Conservation (phyloP, 192 early-diverging fungal genomes). For the Coemansia sp. region DNA sequence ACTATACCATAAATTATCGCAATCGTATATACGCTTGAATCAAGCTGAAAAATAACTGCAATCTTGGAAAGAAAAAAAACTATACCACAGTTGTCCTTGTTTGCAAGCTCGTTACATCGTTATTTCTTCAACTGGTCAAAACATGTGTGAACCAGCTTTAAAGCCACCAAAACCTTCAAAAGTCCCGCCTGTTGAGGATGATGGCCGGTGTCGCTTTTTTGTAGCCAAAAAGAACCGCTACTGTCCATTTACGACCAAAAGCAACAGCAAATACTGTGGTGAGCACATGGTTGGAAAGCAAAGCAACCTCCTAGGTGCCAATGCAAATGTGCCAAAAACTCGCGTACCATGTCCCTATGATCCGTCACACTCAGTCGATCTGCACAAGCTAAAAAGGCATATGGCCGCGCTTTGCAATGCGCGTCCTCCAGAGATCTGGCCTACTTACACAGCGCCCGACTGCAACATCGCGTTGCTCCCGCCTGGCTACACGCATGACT, state of each 20-base stretch:
- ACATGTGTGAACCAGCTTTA: too few species aligned
- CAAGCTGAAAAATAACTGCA: too few species aligned
- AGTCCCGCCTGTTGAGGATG: too few species aligned
- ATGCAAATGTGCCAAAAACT: slow-evolving; percentile 2
- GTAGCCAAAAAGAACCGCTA: slow-evolving; percentile 59
- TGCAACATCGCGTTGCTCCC: slow-evolving; percentile 37
- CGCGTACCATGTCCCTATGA: slow-evolving; percentile 77
- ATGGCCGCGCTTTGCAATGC: slow-evolving; percentile 64
- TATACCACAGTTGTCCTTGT: too few species aligned
- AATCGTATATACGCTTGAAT: too few species aligned
- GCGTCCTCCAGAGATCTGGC: slow-evolving; percentile 50
- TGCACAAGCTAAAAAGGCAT: slow-evolving; percentile 59
- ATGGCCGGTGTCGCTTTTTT: too few species aligned
- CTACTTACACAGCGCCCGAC: slow-evolving; percentile 40
- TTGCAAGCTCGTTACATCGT: too few species aligned
- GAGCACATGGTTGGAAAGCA: slow-evolving; percentile 56
- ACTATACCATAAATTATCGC: too few species aligned
- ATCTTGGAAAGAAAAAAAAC: too few species aligned
- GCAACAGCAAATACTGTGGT: slow-evolving; percentile 63
- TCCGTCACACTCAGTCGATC: slow-evolving; percentile 62
- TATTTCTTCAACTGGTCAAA: too few species aligned
- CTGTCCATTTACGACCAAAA: slow-evolving; percentile 62
- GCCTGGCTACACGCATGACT: slow-evolving; percentile 6
- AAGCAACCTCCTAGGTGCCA: not conserved
- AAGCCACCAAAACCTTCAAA: too few species aligned